These are phyloP conservation scores for Xylaria castorea DNA, from an alignment of 495 filamentous ascomycete genomes.

Conservation along the genomic window DNA sequence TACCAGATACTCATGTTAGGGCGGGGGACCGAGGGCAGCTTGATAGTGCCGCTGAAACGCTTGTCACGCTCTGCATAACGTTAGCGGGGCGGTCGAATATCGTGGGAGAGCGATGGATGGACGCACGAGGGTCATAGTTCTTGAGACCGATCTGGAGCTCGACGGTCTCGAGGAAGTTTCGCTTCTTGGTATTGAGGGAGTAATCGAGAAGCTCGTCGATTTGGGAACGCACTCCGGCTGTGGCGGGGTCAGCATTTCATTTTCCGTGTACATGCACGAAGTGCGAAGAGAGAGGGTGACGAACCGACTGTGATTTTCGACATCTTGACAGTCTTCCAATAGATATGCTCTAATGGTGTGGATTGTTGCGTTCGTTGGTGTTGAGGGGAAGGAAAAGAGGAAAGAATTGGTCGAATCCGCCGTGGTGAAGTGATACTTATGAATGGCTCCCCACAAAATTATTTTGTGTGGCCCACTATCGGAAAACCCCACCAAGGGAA, in stretches of 20 bases:
- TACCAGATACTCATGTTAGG: slow-evolving; percentile 90
- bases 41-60: slow-evolving; percentile 99
- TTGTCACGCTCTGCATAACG: slow-evolving; percentile 83
- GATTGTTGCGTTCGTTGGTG: slow-evolving; percentile 59
- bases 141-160: slow-evolving; percentile 98
- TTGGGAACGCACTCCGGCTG: slow-evolving; percentile 96
- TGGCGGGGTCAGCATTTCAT: slow-evolving; percentile 39
- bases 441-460: slow-evolving; percentile 20
- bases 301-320: slow-evolving; percentile 88
- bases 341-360: slow-evolving; percentile 73
- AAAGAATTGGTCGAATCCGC: background rate
- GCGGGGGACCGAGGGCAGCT: slow-evolving; percentile 86
- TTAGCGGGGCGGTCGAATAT: slow-evolving; percentile 9
- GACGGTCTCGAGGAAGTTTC: slow-evolving; percentile 97
- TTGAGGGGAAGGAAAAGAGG: slow-evolving; percentile 24
- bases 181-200: slow-evolving; percentile 97
- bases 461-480: slow-evolving; percentile 25
- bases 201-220: slow-evolving; percentile 89
- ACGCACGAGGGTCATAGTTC: slow-evolving; percentile 88
- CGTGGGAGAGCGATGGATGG: background rate
- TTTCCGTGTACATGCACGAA: background rate
- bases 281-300: slow-evolving; percentile 38
- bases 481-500: background rate
- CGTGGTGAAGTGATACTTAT: slow-evolving; percentile 3
- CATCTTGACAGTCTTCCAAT: slow-evolving; percentile 78